Base-by-base conservation (phyloP, 1,284 basidiomycete species). In the Cutaneotrichosporon cyanovorans region DNA sequence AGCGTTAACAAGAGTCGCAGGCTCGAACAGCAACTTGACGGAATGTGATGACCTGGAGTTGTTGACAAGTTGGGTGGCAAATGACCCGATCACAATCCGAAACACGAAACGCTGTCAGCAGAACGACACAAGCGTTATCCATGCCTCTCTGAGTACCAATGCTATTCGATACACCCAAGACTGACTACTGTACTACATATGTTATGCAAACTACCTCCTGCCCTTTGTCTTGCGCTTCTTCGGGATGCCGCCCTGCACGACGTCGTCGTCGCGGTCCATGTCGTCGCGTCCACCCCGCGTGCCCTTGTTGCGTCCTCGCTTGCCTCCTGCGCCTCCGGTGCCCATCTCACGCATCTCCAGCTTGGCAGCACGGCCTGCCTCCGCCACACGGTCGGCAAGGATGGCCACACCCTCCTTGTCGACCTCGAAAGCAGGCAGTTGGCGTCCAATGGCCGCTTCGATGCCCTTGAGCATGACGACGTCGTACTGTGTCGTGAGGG, bases 401-500 rank as follows among this genome's bases (percentile, higher is more conserved):
- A 97, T 74, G 40, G 86, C 84, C 14, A 97, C 81, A 56, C 91
- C 90, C 63, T 97, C 89, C 57, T 86, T 82, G 63, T 95, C 90
- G 2, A 84, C 85, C 4, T 88, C 83, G 78, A 90, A 98, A 23
- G 87, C 76, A 30, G 84, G 83, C 81, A 98, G 86, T 71, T 92
- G 89, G 73, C 95, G 92, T 25, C 82, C 91, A 25, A 87, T 84
- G 5, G 93, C 90, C 19, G 80, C 77, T 67, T 96, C 91, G 63
- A 98, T 96, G 9, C 95, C 82, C 68, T 97, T 90, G 11, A 98
- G 75, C 45, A 97, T 78, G 71, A 98, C 95, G 48, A 98, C 91
- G 61, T 99, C 93, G 70, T 98, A 99, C 73, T 99, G 95, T 2
- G 93, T 92, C 11, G 97, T 91, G 19, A 99, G 78, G 11, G 95